A percentile compares a stretch with the other conserved stretches of the same genome.
These are phyloP conservation scores for Canariomyces notabilis DNA, from an alignment of 2,329 filamentous ascomycete genomes.

Conservation along the genomic window DNA sequence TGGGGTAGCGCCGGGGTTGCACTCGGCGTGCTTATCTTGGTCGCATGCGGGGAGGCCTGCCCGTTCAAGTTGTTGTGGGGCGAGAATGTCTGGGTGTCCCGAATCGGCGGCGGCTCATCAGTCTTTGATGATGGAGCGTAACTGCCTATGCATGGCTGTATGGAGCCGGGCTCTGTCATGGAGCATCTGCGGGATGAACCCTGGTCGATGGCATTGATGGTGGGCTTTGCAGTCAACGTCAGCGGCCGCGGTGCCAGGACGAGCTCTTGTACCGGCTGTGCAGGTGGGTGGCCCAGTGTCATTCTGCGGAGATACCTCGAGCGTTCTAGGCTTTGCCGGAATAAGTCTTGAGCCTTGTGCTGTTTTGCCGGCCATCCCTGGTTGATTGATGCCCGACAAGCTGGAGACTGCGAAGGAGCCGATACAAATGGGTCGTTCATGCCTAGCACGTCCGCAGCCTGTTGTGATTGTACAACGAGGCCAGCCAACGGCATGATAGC, in stretches of 20 bases:
- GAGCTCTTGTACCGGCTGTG: conserved; percentile 2
- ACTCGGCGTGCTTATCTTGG: conserved; percentile 18
- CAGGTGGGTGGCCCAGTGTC: conserved; percentile 7
- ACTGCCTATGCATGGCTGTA: conserved; percentile 3
- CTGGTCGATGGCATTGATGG: neutral
- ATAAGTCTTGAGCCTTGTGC: conserved; percentile 10
- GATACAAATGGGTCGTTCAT: conserved; percentile 15
- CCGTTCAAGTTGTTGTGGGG: conserved; percentile 1
- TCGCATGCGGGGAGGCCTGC: conserved; percentile 10
- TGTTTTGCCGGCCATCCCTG: conserved; percentile 9
- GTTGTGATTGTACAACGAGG: conserved; percentile 11
- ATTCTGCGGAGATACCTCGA: conserved; percentile 12
- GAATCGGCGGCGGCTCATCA: conserved; percentile 7
- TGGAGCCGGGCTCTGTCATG: conserved; percentile 1
- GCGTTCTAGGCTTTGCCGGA: conserved; percentile 13
- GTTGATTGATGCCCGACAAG: conserved; percentile 3
- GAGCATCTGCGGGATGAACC: conserved; percentile 6
- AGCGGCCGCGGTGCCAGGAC: conserved; percentile 6
- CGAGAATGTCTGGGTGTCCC: neutral
- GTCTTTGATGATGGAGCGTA: neutral
- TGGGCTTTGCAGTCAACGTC: neutral
- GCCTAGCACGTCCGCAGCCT: conserved; percentile 7
- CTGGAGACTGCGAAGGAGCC: conserved; percentile 1
- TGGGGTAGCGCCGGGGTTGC: conserved; percentile 14
- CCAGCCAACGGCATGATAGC: conserved; percentile 14